Evolutionary conservation across 2,329 filamentous ascomycete genomes (phyloP), one percentile per base, ranked within the genome.

Genomic region (Aureobasidium uvarum): DNA sequence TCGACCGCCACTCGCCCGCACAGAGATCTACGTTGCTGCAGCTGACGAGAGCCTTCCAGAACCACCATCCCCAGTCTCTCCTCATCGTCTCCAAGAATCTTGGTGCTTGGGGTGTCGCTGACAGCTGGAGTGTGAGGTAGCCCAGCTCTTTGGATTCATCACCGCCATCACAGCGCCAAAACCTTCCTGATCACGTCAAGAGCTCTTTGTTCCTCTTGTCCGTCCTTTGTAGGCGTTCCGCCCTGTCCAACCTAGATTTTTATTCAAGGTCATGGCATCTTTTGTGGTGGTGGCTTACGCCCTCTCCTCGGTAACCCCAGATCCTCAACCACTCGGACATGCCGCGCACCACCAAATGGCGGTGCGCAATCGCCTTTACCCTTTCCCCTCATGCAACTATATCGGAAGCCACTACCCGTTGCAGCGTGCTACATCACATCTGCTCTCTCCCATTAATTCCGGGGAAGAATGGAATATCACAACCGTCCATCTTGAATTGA

Each of bases 11-110:
- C 14, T 18, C n/a, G 23, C 2, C n/a, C 18, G n/a, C 41, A 46
- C 18, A 51, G 14, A 60, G 56, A 60, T 60, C 56, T 46, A 38
- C 56, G 48, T 58, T 60, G 43, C 38, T 48, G 56, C 56, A 60
- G 56, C 56, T 60, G 56, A 60, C 56, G 31, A 60, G 56, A 58
- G 54, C 43, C 56, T 48, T 60, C 56, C 56, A 60, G 56, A 60
- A 60, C 56, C 41, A 31, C 14, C 5, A 38, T 45, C n/a, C 56
- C 28, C 41, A 45, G 55, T n/a, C 55, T 33, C 55, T 31, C 55
- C 25, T 23, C 25, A 23, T 23, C 25, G 18, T 23, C 39, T 45
- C 55, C 39, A 25, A 18, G 16, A 36, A 18, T 20, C 31, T 38
- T 25, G 39, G 23, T 55, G 52, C 11, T 36, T 36, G 33, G 33